phyloP scores from a whole-genome alignment of 2,329 filamentous ascomycete genomes.

The Microascus cirrosus region DNA sequence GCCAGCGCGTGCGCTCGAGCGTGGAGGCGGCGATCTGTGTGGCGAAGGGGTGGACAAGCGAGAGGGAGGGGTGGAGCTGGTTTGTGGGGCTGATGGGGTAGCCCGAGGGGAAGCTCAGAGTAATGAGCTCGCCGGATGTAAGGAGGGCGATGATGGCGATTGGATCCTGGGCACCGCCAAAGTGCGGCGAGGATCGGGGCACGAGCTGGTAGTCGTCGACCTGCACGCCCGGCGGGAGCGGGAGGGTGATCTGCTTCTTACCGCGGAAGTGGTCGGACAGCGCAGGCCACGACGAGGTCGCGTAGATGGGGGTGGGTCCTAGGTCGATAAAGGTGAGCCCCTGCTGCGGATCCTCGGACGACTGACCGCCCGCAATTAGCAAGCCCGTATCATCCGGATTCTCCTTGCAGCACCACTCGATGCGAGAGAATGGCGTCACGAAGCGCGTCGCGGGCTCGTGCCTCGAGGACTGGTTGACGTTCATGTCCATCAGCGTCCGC shows the following conservation, averaged over 20 bases:
- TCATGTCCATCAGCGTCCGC: constrained; percentile 62
- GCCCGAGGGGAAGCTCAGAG: constrained; percentile 84
- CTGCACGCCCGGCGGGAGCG: constrained; percentile 66
- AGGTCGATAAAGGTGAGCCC: constrained; percentile 85
- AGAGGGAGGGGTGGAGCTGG: constrained; percentile 77
- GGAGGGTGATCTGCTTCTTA: constrained; percentile 61
- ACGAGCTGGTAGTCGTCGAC: constrained; percentile 74
- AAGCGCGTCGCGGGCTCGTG: constrained; percentile 40
- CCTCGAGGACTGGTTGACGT: constrained; percentile 57
- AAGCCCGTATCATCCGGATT: constrained; percentile 91
- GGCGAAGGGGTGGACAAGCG: constrained; percentile 84
- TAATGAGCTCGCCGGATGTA: constrained; percentile 78
- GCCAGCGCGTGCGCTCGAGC: constrained; percentile 71
- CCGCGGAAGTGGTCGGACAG: constrained; percentile 68
- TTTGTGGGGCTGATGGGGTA: constrained; percentile 88
- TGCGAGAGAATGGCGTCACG: constrained; percentile 64
- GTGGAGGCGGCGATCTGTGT: constrained; percentile 60
- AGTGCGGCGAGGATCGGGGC: constrained; percentile 74
- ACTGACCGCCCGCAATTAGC: constrained; percentile 71
- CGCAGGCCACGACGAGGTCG: constrained; percentile 81
- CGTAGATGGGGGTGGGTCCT: constrained; percentile 78
- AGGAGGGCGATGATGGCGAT: constrained; percentile 73
- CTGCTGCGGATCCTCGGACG: constrained; percentile 54
- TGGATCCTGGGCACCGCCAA: constrained; percentile 78
- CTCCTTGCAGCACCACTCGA: constrained; percentile 88